phyloP scores from a whole-genome alignment of 805 yeast species.

The Limtongia smithiae region DNA sequence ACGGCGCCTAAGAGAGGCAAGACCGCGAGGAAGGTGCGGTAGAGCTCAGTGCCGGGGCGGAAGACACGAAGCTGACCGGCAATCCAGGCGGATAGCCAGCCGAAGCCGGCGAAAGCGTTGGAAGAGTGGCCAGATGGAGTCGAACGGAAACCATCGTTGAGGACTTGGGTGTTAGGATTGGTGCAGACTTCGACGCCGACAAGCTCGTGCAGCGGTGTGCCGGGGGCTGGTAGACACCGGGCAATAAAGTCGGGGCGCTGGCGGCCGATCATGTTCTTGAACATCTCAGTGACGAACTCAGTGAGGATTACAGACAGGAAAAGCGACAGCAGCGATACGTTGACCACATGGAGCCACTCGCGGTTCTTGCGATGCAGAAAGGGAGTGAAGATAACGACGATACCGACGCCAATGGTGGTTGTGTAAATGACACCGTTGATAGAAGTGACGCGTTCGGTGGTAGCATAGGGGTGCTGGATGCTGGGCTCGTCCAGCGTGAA shows the following conservation, averaged over 20 bases:
- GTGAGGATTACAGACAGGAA: slow-evolving; percentile 27
- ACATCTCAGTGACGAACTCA: slow-evolving; percentile 58
- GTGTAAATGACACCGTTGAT: slow-evolving; percentile 26
- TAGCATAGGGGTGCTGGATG: slow-evolving; percentile 78
- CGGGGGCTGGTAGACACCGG: slow-evolving; percentile 66
- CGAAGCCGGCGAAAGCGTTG: slow-evolving; percentile 49
- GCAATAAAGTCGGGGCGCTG: slow-evolving; percentile 90
- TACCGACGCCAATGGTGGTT: slow-evolving; percentile 22
- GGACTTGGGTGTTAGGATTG: slow-evolving; percentile 31
- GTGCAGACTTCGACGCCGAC: slow-evolving; percentile 43
- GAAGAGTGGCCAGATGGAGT: slow-evolving; percentile 63
- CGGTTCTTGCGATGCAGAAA: slow-evolving; percentile 27
- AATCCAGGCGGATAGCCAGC: slow-evolving; percentile 50
- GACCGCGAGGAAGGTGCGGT: slow-evolving; percentile 32
- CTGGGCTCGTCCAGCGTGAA: slow-evolving; percentile 73
- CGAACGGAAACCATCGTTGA: slow-evolving; percentile 54
- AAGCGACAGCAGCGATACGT: slow-evolving; percentile 27
- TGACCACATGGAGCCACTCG: slow-evolving; percentile 25
- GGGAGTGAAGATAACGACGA: slow-evolving; percentile 26
- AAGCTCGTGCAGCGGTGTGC: slow-evolving; percentile 47
- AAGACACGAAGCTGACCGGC: slow-evolving; percentile 48
- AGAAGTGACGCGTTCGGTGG: slow-evolving; percentile 65
- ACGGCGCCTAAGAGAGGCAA: slow-evolving; percentile 46
- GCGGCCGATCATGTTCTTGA: slow-evolving; percentile 85
- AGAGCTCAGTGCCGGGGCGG: slow-evolving; percentile 35